Percentiles rank a stretch among this genome's conserved stretches.
phyloP scores from a whole-genome alignment of 129 eudicot species.

The Apium graveolens region DNA sequence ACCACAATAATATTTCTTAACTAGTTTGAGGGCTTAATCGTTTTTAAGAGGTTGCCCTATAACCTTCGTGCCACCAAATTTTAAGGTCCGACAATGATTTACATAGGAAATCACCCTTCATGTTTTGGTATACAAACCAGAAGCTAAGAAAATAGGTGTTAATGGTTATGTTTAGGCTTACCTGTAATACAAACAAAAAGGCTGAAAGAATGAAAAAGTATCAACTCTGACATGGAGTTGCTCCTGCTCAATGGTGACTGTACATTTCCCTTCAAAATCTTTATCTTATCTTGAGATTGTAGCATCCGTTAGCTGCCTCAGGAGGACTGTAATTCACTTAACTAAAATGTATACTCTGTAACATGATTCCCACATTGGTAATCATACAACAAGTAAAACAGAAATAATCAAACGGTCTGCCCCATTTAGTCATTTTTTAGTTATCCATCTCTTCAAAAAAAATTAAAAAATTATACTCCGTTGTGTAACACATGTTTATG shows the following conservation, averaged over 20 bases:
- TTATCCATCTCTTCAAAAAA: background rate
- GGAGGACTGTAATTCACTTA: background rate
- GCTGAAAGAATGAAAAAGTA: background rate
- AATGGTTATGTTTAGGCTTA: background rate
- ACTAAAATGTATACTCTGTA: slow-evolving; percentile 6
- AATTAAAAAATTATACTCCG: too few relatives aligned
- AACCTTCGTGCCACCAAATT: too few relatives aligned
- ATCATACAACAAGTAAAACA: slow-evolving; percentile 3
- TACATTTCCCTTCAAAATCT: slow-evolving; percentile 10
- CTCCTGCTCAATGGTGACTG: slow-evolving; percentile 5
- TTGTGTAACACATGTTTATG: background rate
- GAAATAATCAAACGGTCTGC: background rate
- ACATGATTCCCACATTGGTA: background rate
- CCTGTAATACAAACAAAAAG: background rate
- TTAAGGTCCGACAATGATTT: background rate
- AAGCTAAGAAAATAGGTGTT: background rate
- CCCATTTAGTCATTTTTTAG: background rate
- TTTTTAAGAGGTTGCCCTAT: too few relatives aligned
- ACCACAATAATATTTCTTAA: too few relatives aligned
- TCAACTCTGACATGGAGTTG: background rate
- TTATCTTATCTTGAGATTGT: background rate
- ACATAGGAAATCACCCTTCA: background rate
- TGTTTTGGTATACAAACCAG: background rate
- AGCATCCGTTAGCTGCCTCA: slow-evolving; percentile 3
- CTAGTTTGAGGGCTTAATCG: background rate